Evolutionary conservation across 306 rosid genomes (phyloP).

Genomic region (Crataegus laevigata): DNA sequence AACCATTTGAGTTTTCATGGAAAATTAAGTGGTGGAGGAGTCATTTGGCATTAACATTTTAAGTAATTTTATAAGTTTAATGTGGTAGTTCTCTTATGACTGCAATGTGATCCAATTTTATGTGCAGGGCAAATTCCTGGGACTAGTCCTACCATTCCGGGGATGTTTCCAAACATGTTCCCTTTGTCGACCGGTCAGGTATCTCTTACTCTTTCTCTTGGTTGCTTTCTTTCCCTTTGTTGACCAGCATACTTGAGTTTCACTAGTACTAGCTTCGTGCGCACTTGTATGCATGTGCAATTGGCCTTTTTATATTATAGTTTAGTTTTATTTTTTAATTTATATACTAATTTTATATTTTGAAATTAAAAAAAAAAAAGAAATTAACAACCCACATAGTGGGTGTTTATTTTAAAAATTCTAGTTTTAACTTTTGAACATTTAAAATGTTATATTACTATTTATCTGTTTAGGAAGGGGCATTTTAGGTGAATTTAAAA

Average conservation of each 20-base stretch:
- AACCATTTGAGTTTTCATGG: slow-evolving; percentile 13
- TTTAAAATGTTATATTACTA: too few relatives aligned
- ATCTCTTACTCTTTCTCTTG: slow-evolving; percentile 10
- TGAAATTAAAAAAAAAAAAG: too few relatives aligned
- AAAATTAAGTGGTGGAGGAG: slow-evolving; percentile 23
- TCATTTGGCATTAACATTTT: slow-evolving; percentile 23
- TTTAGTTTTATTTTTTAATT: too few relatives aligned
- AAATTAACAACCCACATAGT: too few relatives aligned
- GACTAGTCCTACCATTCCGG: slow-evolving; percentile 72
- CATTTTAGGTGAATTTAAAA: too few relatives aligned
- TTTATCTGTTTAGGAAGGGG: too few relatives aligned
- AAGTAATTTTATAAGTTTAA: slow-evolving; percentile 7
- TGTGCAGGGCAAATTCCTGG: slow-evolving; percentile 87
- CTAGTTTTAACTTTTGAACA: too few relatives aligned
- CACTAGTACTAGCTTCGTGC: not conserved
- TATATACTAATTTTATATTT: too few relatives aligned
- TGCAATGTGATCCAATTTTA: slow-evolving; percentile 17
- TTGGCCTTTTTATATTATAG: too few relatives aligned
- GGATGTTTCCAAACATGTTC: slow-evolving; percentile 85
- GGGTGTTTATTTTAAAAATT: too few relatives aligned
- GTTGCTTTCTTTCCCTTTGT: not conserved
- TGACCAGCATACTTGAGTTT: not conserved
- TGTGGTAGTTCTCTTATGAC: slow-evolving; percentile 9
- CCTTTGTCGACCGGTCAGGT: slow-evolving; percentile 85
- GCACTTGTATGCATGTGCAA: too few relatives aligned